Percentiles rank a stretch among this genome's conserved stretches.
phyloP scores from a whole-genome alignment of 176 grass and related monocot genomes.

The Paspalum vaginatum region DNA sequence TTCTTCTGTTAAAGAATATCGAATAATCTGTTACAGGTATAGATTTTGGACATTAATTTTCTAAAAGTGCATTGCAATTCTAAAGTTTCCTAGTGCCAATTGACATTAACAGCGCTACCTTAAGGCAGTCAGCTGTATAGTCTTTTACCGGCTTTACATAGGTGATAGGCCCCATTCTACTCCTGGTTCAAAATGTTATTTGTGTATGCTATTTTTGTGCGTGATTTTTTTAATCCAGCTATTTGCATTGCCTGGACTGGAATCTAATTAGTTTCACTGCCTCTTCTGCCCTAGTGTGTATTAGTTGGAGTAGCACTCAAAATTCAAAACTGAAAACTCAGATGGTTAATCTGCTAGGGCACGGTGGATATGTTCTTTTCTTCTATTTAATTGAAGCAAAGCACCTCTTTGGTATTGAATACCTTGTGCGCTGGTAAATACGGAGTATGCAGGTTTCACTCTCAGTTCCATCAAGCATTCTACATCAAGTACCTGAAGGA shows the following conservation, averaged over 20 bases:
- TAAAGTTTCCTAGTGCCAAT: not conserved
- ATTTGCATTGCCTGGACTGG: slow-evolving; percentile 11
- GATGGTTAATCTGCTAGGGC: not conserved
- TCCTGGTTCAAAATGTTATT: slow-evolving; percentile 8
- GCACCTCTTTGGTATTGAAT: slow-evolving; percentile 27
- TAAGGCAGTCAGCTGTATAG: not conserved
- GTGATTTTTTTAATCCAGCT: slow-evolving; percentile 31
- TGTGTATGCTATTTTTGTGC: slow-evolving; percentile 8
- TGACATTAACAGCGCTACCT: not conserved
- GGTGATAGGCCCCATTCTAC: not conserved
- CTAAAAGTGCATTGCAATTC: not conserved
- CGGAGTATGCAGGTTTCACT: slow-evolving; percentile 72
- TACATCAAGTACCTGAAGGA: slow-evolving; percentile 99
- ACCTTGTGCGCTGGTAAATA: slow-evolving; percentile 19
- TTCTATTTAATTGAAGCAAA: slow-evolving; percentile 13
- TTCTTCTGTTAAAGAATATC: slow-evolving; percentile 14
- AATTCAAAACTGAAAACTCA: not conserved
- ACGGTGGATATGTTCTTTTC: slow-evolving; percentile 9
- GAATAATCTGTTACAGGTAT: slow-evolving; percentile 8
- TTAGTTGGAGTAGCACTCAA: not conserved
- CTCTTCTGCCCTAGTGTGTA: not conserved
- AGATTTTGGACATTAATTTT: slow-evolving; percentile 27
- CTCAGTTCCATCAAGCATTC: slow-evolving; percentile 57
- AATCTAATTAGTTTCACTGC: slow-evolving; percentile 13
- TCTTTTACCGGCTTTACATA: slow-evolving; percentile 12